These are phyloP conservation scores for Beta lomatogona DNA, from an alignment of 179 eudicot species.

Conservation along the genomic window DNA sequence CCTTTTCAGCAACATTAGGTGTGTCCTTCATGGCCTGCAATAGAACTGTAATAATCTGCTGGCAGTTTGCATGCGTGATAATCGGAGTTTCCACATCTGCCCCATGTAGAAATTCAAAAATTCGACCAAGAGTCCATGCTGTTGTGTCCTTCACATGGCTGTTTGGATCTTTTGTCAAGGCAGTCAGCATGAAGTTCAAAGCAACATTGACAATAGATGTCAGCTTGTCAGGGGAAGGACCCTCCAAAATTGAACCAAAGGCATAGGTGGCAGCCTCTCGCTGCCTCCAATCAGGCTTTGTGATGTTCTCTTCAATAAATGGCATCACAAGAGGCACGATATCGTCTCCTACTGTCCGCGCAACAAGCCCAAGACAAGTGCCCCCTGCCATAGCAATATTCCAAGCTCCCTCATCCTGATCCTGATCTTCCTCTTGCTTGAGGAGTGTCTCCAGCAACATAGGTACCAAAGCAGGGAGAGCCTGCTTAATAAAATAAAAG, in stretches of 20 bases:
- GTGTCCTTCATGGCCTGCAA: constrained; percentile 88
- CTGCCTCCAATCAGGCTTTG: constrained; percentile 91
- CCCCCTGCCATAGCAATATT: constrained; percentile 99
- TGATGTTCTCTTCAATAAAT: constrained; percentile 80
- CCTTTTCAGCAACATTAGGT: constrained; percentile 95
- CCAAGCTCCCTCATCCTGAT: constrained; percentile 99
- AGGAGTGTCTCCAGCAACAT: constrained; percentile 89
- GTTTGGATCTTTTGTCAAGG: constrained; percentile 83
- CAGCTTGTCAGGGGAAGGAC: constrained; percentile 92
- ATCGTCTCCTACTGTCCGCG: constrained; percentile 91
- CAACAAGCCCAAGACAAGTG: constrained; percentile 94
- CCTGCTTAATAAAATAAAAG: constrained; percentile 92
- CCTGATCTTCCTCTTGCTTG: constrained; percentile 98
- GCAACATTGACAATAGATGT: constrained; percentile 81
- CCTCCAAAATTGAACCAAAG: constrained; percentile 94
- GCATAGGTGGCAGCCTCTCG: constrained; percentile 97
- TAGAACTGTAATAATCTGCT: constrained; percentile 79
- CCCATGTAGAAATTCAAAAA: constrained; percentile 92
- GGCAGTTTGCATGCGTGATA: constrained; percentile 81
- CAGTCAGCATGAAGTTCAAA: constrained; percentile 83
- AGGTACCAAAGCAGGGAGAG: constrained; percentile 95
- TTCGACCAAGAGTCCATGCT: constrained; percentile 97
- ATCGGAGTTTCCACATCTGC: constrained; percentile 72
- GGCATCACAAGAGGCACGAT: constrained; percentile 97
- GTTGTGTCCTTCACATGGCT: constrained; percentile 98